Conservation (phyloP, 169 alveolate species). For the Plasmodium blacklocki region DNA sequence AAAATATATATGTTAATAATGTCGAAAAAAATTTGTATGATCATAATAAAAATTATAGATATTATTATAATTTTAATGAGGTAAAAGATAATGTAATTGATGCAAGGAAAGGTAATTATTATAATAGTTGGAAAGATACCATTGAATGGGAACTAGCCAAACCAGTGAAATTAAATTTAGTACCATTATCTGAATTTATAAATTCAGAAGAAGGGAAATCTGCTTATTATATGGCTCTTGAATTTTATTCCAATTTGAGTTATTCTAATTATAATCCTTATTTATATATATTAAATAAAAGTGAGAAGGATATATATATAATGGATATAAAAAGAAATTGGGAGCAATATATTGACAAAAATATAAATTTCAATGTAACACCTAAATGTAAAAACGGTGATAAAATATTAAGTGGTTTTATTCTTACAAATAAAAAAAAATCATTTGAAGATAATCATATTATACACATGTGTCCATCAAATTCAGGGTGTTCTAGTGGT, state of each 20-base stretch:
- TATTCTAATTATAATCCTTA: constrained; percentile 51
- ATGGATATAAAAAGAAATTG: constrained; percentile 52
- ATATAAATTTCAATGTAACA: constrained; percentile 46
- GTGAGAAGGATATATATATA: constrained; percentile 43
- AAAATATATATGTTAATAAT: not conserved
- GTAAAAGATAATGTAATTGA: no score
- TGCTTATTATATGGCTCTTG: constrained; percentile 64
- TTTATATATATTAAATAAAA: constrained; percentile 32
- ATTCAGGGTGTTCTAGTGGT: constrained; percentile 47
- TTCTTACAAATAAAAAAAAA: constrained; percentile 52
- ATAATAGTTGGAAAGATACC: constrained; percentile 45
- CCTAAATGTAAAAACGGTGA: constrained; percentile 48
- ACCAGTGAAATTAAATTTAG: constrained; percentile 55
- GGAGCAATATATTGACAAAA: constrained; percentile 61
- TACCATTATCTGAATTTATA: constrained; percentile 72
- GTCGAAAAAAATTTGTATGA: no score
- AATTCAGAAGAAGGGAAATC: constrained; percentile 37
- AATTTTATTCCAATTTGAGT: constrained; percentile 59
- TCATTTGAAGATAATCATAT: constrained; percentile 7
- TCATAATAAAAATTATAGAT: no score
- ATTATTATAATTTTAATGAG: no score
- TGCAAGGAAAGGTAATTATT: not conserved
- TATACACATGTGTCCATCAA: constrained; percentile 56
- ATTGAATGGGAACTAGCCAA: constrained; percentile 50
- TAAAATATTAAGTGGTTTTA: constrained; percentile 71